Conservation (phyloP, 2,329 filamentous ascomycete genomes). For the Hymenoscyphus fraxineus region DNA sequence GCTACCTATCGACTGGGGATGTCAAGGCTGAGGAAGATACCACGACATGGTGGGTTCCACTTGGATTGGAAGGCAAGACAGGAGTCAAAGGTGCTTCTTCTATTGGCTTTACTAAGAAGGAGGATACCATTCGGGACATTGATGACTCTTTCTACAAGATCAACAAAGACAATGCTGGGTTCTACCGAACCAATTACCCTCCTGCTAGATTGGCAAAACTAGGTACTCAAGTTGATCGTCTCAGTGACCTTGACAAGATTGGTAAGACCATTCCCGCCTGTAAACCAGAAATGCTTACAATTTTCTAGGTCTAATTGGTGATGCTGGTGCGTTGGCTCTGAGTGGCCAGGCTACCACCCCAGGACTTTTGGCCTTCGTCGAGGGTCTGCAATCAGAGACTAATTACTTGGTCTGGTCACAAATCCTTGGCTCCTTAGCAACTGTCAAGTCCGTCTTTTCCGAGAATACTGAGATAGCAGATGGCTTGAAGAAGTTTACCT, state of each 20-base stretch:
- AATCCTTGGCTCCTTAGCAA: constrained; percentile 70
- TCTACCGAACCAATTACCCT: constrained; percentile 91
- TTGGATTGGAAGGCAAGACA: constrained; percentile 75
- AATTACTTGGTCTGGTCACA: constrained; percentile 90
- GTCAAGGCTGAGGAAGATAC: constrained; percentile 86
- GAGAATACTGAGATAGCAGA: constrained; percentile 68
- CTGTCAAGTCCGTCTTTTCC: constrained; percentile 80
- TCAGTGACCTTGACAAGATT: constrained; percentile 87
- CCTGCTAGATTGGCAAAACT: constrained; percentile 78
- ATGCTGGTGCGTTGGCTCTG: constrained; percentile 83
- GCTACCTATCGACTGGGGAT: constrained; percentile 89
- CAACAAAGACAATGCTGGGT: constrained; percentile 84
- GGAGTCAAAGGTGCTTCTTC: constrained; percentile 59
- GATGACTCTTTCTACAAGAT: constrained; percentile 87
- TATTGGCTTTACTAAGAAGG: constrained; percentile 69
- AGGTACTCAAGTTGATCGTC: constrained; percentile 67
- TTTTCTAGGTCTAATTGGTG: constrained; percentile 62
- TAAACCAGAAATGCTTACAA: background rate
- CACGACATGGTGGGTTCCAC: constrained; percentile 93
- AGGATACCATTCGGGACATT: constrained; percentile 70
- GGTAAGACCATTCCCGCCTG: constrained; percentile 40
- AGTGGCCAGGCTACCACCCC: constrained; percentile 81
- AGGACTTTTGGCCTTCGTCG: constrained; percentile 75
- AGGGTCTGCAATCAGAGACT: constrained; percentile 77
- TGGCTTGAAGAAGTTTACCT: constrained; percentile 72